Base-by-base conservation (phyloP, 208 protist genomes). In the Leishmania guyanensis region DNA sequence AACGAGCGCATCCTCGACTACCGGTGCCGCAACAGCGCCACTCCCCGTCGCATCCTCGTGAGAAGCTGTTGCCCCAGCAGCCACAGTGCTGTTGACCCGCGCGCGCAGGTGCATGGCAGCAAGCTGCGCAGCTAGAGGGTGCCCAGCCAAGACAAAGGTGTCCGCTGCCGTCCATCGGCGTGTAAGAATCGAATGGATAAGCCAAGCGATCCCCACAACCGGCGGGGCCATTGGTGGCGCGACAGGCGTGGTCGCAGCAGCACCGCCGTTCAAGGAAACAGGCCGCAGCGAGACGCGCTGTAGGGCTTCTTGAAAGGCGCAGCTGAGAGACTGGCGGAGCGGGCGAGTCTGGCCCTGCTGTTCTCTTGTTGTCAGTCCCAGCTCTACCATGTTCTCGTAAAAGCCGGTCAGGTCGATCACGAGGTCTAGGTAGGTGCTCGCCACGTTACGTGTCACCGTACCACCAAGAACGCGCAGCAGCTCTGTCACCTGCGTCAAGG, bases 391-490 rank as follows among this genome's bases (percentile, higher is more conserved):
- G 48, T 71, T 68, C 9, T 82, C 74, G 74, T 85, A 90, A 60
- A 91, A 87, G 36, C 83, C 83, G 16, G 78, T 82, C 51, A 96
- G 83, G 80, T 93, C 82, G 4, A 96, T 73, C 33, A 93, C 86
- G 0, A 88, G 75, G 33, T 91, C 87, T 0, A 96, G 81, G 69
- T 89, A 83, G 14, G 77, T 70, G 62, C 88, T 88, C 50, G 70
- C 74, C 17, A 86, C 56, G 69, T 80, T 89, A 62, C 90, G 86
- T 53, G 89, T 90, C 17, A 94, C 85, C 64, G 88, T 88, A 6
- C 91, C 93, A 46, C 93, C 93, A 29, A 96, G 86, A 26, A 90
- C 54, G 33, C 90, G 91, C 22, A 96, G 71, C 2, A 96, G 80
- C 78, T 90, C 85, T 58, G 83, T 85, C 46, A 89, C 91, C 72